Evolutionary conservation across 1,284 basidiomycete genomes (phyloP).

Genomic region (Puccinia sorghi): DNA sequence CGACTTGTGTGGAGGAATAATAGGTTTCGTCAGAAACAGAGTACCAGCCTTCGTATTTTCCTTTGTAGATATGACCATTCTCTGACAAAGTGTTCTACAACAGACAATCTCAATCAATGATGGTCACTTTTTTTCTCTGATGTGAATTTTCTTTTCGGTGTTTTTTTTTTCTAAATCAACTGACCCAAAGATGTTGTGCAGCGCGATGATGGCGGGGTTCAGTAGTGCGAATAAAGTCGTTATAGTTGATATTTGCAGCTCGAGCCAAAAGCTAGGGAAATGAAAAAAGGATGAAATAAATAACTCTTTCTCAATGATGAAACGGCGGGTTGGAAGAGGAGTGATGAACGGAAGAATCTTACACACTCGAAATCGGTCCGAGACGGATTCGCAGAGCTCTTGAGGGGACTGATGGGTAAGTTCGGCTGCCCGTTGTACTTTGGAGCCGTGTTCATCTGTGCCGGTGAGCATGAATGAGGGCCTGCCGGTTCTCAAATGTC

Average conservation of each 20-base stretch:
- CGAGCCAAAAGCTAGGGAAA: constrained; percentile 53
- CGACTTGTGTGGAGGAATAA: constrained; percentile 56
- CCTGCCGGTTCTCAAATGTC: constrained; percentile 52
- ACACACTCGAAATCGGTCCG: constrained; percentile 55
- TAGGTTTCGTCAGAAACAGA: constrained; percentile 58
- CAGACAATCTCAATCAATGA: not conserved
- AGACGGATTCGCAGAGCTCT: constrained; percentile 56
- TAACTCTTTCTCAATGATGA: not conserved
- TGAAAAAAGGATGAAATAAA: not conserved
- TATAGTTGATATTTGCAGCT: constrained; percentile 54
- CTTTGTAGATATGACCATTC: constrained; percentile 56
- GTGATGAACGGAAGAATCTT: constrained; percentile 6
- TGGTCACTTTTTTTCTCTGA: not conserved
- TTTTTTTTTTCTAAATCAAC: not conserved
- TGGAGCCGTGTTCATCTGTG: constrained; percentile 59
- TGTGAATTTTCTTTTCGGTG: not conserved
- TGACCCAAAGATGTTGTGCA: constrained; percentile 56
- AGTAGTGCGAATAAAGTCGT: constrained; percentile 57
- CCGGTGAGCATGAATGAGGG: constrained; percentile 56
- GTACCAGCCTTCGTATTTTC: constrained; percentile 58
- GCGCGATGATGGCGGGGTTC: constrained; percentile 56
- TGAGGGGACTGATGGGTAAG: constrained; percentile 51
- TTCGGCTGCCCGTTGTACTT: constrained; percentile 57
- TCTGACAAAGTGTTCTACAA: constrained; percentile 51
- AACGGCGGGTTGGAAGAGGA: too few species aligned